Evolutionary conservation across 129 eudicot genomes (phyloP), one percentile per base, ranked within the genome.

Genomic region (Chrysanthemum lavandulifolium): DNA sequence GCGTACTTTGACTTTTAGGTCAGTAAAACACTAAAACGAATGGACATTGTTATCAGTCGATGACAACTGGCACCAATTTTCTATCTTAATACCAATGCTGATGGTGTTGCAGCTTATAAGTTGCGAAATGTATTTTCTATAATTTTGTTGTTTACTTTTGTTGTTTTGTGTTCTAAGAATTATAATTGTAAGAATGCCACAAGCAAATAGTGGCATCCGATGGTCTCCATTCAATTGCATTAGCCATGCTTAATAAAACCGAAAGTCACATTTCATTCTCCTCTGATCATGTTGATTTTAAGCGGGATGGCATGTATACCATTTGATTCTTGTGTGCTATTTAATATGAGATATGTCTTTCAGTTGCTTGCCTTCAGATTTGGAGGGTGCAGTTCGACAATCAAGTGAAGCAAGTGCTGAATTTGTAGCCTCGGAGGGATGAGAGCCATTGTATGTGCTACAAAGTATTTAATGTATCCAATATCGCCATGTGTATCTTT

Each of bases 331-430:
- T 51, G 29, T 43, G 15, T 13, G 47, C 47, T 40, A 40, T 61
- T 19, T 8, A 21, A 58, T 56, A 53, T 68, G 65, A 71, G 62
- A 27, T 43, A 36, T 81, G 73, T 72, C 13, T 78, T 71, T 63
- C 96, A 95, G 99, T 80, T 95, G 97, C 87, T 81, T 95, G 86
- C 97, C 99, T 83, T 79, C 91, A 62, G 89, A 91, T 84, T 82
- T 95, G 93, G 96, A 81, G 86, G 99, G 97, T 71, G 99, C 99
- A 23, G 99, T 95, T 62, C 82, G 86, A 63, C 99, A 95, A 70
- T 86, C 99, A 18, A 83, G 97, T 81, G 87, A 86, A 86, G 97
- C 99, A 74, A 77, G 79, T 75, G 97, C 99, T 16, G 78, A 75
- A 27, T 95, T 95, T 72, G 94, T 91, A 63, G 78, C 89, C 65